These are phyloP conservation scores for Tylopilus orsonianus DNA, from an alignment of 1,284 basidiomycete genomes.

Conservation along the genomic window DNA sequence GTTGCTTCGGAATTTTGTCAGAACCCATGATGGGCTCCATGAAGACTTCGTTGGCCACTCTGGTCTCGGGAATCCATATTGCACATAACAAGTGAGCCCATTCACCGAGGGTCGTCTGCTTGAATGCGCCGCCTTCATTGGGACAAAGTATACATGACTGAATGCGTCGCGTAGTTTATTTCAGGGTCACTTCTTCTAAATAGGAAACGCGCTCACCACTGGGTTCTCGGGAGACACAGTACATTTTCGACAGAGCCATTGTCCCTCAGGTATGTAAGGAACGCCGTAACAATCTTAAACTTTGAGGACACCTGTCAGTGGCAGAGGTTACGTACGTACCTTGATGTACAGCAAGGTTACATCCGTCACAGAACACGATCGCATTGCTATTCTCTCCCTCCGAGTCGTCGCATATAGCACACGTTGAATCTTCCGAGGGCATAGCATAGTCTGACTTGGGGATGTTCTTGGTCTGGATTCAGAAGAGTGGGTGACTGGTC, in stretches of 20 bases:
- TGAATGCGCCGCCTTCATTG: conserved; percentile 97
- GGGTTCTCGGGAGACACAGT: conserved; percentile 97
- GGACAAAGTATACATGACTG: conserved; percentile 94
- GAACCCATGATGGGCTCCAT: conserved; percentile 98
- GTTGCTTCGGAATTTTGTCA: conserved; percentile 84
- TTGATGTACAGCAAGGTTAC: conserved; percentile 98
- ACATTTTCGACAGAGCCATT: conserved; percentile 99
- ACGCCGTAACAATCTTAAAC: conserved; percentile 94
- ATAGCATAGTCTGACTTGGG: conserved; percentile 82
- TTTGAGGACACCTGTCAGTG: conserved; percentile 10
- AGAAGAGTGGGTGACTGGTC: neutral
- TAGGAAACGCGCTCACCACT: conserved; percentile 59
- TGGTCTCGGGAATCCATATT: conserved; percentile 97
- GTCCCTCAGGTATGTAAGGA: conserved; percentile 98
- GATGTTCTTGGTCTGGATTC: conserved; percentile 78
- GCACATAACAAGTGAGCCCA: conserved; percentile 98
- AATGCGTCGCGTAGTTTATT: neutral
- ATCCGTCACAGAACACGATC: conserved; percentile 99
- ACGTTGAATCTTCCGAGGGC: conserved; percentile 91
- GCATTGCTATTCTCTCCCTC: conserved; percentile 99
- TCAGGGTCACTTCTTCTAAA: neutral
- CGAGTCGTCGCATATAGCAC: conserved; percentile 96
- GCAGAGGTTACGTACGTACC: conserved; percentile 45
- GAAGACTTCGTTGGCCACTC: conserved; percentile 92
- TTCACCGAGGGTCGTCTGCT: conserved; percentile 90